A percentile compares a stretch with the other conserved stretches of the same genome.
These are phyloP conservation scores for Solioccasus polychromus DNA, from an alignment of 768 basidiomycete genomes.

Conservation along the genomic window DNA sequence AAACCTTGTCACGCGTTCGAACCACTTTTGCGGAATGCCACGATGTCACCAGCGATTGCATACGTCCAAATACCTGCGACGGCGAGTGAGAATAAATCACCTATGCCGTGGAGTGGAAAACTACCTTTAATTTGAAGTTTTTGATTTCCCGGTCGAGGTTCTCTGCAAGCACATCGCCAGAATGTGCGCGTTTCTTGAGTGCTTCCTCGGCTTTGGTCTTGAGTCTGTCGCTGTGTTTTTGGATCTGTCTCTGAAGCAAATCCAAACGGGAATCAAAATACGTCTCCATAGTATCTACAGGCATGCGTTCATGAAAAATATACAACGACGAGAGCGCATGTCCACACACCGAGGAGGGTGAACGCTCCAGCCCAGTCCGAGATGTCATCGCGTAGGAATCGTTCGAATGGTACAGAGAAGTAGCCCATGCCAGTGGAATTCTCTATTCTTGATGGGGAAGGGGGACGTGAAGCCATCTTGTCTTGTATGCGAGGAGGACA, in stretches of 20 bases:
- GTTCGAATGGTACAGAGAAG: constrained; percentile 70
- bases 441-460: constrained; percentile 37
- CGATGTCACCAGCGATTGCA: constrained; percentile 70
- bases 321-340: not conserved
- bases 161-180: constrained; percentile 65
- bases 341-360: constrained; percentile 71
- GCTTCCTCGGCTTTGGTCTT: constrained; percentile 81
- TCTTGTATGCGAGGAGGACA: constrained; percentile 13
- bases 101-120: constrained; percentile 1
- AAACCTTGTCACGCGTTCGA: constrained; percentile 77
- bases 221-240: constrained; percentile 82
- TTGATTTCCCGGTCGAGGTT: constrained; percentile 85
- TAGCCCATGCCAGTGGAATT: constrained; percentile 41
- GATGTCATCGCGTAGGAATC: constrained; percentile 70
- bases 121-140: constrained; percentile 81
- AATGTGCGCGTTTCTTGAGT: constrained; percentile 56
- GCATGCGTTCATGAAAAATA: not conserved
- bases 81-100: constrained; percentile 5
- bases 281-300: constrained; percentile 86
- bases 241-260: constrained; percentile 76
- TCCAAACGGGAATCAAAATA: constrained; percentile 91
- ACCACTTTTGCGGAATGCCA: constrained; percentile 95
- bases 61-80: constrained; percentile 70
- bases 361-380: constrained; percentile 80
- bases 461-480: constrained; percentile 37